Percentiles rank a stretch among this genome's conserved stretches.
These are phyloP conservation scores for Staphylotrichum longicolle DNA, from an alignment of 495 filamentous ascomycete species.

Conservation along the genomic window DNA sequence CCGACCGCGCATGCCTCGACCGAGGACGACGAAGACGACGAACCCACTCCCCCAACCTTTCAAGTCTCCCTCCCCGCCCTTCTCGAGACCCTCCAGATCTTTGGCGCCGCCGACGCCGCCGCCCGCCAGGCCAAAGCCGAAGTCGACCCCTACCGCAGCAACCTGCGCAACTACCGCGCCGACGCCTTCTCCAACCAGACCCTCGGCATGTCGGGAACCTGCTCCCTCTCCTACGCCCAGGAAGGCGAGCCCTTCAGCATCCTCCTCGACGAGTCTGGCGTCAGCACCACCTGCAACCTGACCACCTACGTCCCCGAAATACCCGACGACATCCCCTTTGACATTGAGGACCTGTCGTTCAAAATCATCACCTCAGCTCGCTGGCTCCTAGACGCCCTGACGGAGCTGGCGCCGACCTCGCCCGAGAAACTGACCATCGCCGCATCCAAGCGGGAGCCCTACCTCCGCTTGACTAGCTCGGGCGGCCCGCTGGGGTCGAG, in stretches of 20 bases:
- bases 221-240: slow-evolving; percentile 70
- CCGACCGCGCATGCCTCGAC: slow-evolving; percentile 26
- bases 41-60: slow-evolving; percentile 55
- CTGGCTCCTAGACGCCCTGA: slow-evolving; percentile 80
- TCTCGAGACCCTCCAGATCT: slow-evolving; percentile 92
- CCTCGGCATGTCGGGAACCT: slow-evolving; percentile 76
- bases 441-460: slow-evolving; percentile 63
- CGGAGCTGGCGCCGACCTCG: slow-evolving; percentile 71
- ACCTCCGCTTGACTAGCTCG: slow-evolving; percentile 68
- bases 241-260: slow-evolving; percentile 74
- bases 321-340: slow-evolving; percentile 75
- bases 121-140: slow-evolving; percentile 54
- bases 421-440: slow-evolving; percentile 61
- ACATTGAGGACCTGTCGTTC: slow-evolving; percentile 72
- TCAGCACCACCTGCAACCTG: slow-evolving; percentile 87
- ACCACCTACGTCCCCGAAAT: slow-evolving; percentile 78
- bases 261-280: slow-evolving; percentile 76
- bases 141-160: slow-evolving; percentile 50
- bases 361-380: slow-evolving; percentile 92
- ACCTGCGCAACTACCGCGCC: slow-evolving; percentile 53
- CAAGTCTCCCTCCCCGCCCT: slow-evolving; percentile 83
- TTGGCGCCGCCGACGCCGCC: slow-evolving; percentile 69
- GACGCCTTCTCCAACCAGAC: slow-evolving; percentile 74
- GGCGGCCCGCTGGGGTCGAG: slow-evolving; percentile 73
- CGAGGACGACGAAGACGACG: slow-evolving; percentile 20